Base-by-base conservation (phyloP, 1,139 yeast genomes). In the Suhomyces kunorum region DNA sequence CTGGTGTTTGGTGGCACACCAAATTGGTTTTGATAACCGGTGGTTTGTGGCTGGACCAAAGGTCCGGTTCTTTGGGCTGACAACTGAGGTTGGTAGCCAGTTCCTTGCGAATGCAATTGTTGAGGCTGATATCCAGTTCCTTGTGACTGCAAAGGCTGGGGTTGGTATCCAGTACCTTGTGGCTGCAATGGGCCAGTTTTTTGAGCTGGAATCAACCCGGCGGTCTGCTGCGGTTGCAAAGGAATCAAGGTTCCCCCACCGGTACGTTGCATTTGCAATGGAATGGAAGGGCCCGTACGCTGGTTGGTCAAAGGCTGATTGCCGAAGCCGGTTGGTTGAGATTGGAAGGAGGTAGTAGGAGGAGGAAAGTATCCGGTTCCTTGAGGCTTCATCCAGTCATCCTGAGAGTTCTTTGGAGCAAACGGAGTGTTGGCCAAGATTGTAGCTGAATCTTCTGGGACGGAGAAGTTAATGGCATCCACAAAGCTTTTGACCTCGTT, bases 401-500 rank as follows among this genome's bases (percentile, higher is more conserved):
- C 53, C 34, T 53, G 56, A 24, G 45, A 39, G 12, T 51, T 53
- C 24, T 47, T 43, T 7, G 54, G 51, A n/a, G 76, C 72, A 56
- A 73, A 73, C 3, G 78, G 78, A 9, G 78, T 73, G 51, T 71
- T 69, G 29, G 69, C 72, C 51, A 73, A 64, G 27, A 71, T 56
- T 39, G 62, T 63, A 23, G 57, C 35, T 5, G 77, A 73, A 30
- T 74, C 78, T 45, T 81, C 88, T 3, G 90, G 94, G 39, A 87
- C 78, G 39, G 80, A 73, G 57, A 90, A 85, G 55, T 83, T 87
- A 55, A 92, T 90, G 36, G 89, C 87, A 60, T 90, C 96, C 24
- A 90, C 94, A 63, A 87, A 81, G 51, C 90, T 80, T 36, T 82
- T 76, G 8, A 92, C 97, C 61, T 92, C 98, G 57, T 87, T 87